Evolutionary conservation across 192 early-diverging fungal genomes (phyloP), one percentile per base, ranked within the genome.

Genomic region (Entomortierella chlamydospora): DNA sequence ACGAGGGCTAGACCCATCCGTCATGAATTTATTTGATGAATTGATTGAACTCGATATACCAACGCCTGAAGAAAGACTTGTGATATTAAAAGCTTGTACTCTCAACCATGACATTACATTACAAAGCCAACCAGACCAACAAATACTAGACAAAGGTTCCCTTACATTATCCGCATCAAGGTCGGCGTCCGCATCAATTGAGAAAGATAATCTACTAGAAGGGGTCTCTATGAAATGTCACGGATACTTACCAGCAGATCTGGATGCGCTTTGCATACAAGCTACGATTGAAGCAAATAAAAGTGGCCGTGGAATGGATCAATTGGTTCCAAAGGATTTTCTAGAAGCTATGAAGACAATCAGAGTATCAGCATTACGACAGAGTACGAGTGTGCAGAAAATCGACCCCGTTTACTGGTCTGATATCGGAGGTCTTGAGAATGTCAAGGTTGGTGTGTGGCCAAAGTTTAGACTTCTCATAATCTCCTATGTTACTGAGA

Each of bases 351-450:
- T 85, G 80, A 17, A 50, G 31, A 39, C 77, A 63, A 60, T 83
- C 18, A 29, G 65, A 11, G 47, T 85, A 31, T 65, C 61, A 52
- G 33, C 84, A 70, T 30, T 77, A 47, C 23, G 62, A 62, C 56
- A 83, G 61, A 65, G 61, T 2, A 66, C 68, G 4, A 86, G 73
- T 25, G 85, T 83, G 0, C 72, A 89, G 45, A 80, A 80, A 50
- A 77, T 83, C 15, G 86, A 82, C 23, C 50, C 69, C 23, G 88
- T 95, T 6, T 47, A 72, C 28, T 96, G 95, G 93, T 58, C 62
- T 0, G 93, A 96, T 74, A 90, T 98, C 62, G 96, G 95, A 22
- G 96, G 96, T 2, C 76, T 96, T 28, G 83, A 81, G 8, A 60
- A 68, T 0, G 91, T 89, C 15, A 97, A 97, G 73, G 91, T 91